phyloP scores from a whole-genome alignment of 1,284 basidiomycete genomes.

The Marasmius fiardii region DNA sequence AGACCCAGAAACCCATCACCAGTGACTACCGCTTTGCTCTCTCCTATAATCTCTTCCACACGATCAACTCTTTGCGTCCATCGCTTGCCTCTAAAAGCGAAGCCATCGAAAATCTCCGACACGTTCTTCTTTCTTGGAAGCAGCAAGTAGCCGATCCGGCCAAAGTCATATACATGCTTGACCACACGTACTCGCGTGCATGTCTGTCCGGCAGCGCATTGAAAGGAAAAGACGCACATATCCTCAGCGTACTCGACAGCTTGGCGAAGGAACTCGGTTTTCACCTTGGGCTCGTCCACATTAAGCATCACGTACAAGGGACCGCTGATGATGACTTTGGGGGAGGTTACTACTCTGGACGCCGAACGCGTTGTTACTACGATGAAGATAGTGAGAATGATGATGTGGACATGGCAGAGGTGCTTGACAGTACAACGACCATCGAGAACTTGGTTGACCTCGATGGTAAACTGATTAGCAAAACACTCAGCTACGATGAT shows the following conservation, averaged over 20 bases:
- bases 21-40: constrained; percentile 43
- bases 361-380: constrained; percentile 9
- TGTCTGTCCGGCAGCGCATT: constrained; percentile 21
- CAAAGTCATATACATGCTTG: constrained; percentile 25
- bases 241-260: constrained; percentile 20
- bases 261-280: constrained; percentile 27
- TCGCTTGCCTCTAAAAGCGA: constrained; percentile 6
- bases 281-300: constrained; percentile 32
- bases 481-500: not conserved
- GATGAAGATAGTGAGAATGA: constrained; percentile 17
- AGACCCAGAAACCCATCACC: constrained; percentile 31
- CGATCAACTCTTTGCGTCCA: constrained; percentile 10
- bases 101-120: constrained; percentile 17
- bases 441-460: not conserved
- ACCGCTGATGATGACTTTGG: constrained; percentile 24
- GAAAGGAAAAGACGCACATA: constrained; percentile 32
- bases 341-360: constrained; percentile 19
- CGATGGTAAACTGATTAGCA: not conserved
- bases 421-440: not conserved
- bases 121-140: constrained; percentile 29
- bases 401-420: constrained; percentile 11
- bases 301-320: constrained; percentile 31
- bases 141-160: constrained; percentile 17
- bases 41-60: constrained; percentile 41
- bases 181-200: constrained; percentile 26